Conservation (phyloP, 2,329 filamentous ascomycete genomes). For the Fusarium acutatum region DNA sequence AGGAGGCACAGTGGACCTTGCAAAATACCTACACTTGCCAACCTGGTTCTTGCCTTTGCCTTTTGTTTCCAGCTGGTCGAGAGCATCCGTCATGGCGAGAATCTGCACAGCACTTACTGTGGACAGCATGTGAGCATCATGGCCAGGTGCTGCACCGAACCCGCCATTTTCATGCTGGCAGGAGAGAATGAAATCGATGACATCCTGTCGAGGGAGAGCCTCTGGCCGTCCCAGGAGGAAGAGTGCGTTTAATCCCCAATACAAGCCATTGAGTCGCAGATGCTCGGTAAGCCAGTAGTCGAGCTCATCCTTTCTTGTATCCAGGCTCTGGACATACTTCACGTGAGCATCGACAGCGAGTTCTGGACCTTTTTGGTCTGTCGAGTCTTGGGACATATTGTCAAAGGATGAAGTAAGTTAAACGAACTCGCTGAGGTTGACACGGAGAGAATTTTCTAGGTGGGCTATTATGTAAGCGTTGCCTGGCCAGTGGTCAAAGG, state of each 20-base stretch:
- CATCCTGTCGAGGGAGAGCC: constrained; percentile 79
- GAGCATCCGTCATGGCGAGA: constrained; percentile 83
- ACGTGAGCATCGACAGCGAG: constrained; percentile 74
- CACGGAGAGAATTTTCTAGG: constrained; percentile 26
- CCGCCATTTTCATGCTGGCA: constrained; percentile 90
- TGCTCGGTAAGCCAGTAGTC: constrained; percentile 99
- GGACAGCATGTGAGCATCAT: constrained; percentile 96
- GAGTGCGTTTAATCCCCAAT: constrained; percentile 92
- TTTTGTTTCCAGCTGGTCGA: constrained; percentile 80
- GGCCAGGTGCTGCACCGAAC: constrained; percentile 91
- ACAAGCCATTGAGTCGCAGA: constrained; percentile 91
- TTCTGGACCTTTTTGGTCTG: constrained; percentile 50
- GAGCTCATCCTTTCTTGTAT: constrained; percentile 91
- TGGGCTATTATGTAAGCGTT: constrained; percentile 30
- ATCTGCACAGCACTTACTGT: constrained; percentile 96
- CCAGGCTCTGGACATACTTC: constrained; percentile 90
- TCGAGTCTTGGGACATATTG: constrained; percentile 43
- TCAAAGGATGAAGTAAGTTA: constrained; percentile 7
- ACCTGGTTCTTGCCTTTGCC: constrained; percentile 73
- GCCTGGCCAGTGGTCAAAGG: neutral
- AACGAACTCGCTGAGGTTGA: neutral
- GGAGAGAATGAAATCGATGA: constrained; percentile 94
- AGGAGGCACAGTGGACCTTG: constrained; percentile 9
- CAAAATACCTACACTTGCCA: constrained; percentile 74
- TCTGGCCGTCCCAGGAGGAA: constrained; percentile 85